Conservation (phyloP, 2,329 filamentous ascomycete species). For the Xylariaceae sp. region DNA sequence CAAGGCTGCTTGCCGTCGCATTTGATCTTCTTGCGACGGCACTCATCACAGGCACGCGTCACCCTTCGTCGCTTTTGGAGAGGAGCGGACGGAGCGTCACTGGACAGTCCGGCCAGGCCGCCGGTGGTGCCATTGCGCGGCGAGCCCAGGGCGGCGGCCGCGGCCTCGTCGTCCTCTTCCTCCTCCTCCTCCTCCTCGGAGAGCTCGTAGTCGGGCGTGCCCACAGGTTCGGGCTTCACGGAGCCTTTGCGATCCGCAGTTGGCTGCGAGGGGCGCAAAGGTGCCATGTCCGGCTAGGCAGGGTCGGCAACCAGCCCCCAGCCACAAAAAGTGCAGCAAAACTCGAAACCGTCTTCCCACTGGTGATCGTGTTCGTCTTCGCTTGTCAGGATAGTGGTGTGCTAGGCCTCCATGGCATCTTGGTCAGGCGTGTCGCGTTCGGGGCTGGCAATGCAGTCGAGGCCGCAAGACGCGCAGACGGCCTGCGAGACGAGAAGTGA, state of each 20-base stretch:
- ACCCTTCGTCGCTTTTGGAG: conserved; percentile 72
- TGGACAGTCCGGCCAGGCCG: conserved; percentile 15
- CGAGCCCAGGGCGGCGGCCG: conserved; percentile 29
- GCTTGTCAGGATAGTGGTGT: no score
- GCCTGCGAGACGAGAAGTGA: no score
- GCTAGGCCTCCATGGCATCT: no score
- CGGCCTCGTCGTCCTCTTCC: conserved; percentile 25
- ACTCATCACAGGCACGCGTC: conserved; percentile 68
- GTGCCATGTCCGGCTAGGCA: conserved; percentile 19
- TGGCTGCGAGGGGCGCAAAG: conserved; percentile 20
- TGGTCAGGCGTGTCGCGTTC: no score
- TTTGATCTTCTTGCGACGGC: conserved; percentile 79
- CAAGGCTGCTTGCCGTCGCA: conserved; percentile 82
- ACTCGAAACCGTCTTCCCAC: no score
- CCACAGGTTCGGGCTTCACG: conserved; percentile 24
- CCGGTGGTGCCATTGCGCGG: conserved; percentile 20
- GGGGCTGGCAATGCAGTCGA: no score
- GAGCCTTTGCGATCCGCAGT: conserved; percentile 18
- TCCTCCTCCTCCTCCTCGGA: conserved; percentile 30
- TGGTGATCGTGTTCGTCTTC: no score
- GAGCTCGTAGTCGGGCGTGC: conserved; percentile 27
- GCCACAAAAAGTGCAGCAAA: neutral
- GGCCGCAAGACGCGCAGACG: no score
- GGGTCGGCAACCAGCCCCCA: neutral
- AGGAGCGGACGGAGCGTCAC: conserved; percentile 41